Percentiles rank a stretch among this genome's conserved stretches.
Evolutionary conservation across 108 stramenopile genomes (phyloP).

Genomic region (Cyclotella baltica): DNA sequence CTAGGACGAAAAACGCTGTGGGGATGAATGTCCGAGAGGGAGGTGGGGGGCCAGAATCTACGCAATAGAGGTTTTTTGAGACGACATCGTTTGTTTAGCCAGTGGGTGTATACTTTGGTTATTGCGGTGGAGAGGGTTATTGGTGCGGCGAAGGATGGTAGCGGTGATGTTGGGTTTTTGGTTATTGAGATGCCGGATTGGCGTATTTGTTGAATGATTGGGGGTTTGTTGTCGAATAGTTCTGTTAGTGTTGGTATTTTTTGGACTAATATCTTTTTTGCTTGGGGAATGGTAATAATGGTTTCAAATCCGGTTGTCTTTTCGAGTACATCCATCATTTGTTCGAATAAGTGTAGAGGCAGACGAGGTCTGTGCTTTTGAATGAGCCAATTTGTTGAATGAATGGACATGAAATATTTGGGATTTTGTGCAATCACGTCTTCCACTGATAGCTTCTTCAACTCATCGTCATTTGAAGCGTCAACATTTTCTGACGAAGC

Average conservation of each 20-base stretch:
- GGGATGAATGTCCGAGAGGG: constrained; percentile 91
- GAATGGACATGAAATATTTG: constrained; percentile 26
- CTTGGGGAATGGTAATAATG: constrained; percentile 70
- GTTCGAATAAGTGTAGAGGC: constrained; percentile 65
- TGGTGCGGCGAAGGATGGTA: constrained; percentile 52
- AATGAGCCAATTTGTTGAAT: constrained; percentile 22
- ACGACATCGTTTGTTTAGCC: constrained; percentile 90
- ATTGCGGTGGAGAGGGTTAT: constrained; percentile 64
- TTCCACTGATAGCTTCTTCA: constrained; percentile 16
- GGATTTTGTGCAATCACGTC: constrained; percentile 45
- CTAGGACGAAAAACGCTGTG: constrained; percentile 95
- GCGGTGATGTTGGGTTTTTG: neutral
- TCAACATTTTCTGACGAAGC: too few species aligned
- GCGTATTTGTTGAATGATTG: constrained; percentile 9
- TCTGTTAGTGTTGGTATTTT: constrained; percentile 66
- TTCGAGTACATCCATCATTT: constrained; percentile 83
- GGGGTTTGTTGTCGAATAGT: constrained; percentile 50
- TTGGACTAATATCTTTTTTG: constrained; percentile 63
- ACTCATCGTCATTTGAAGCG: constrained; percentile 1
- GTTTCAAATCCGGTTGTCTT: constrained; percentile 87
- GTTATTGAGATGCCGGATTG: neutral
- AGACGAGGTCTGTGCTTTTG: constrained; percentile 51
- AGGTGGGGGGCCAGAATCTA: constrained; percentile 92
- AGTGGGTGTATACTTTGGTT: constrained; percentile 83
- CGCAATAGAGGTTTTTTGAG: constrained; percentile 90